Evolutionary conservation across 768 basidiomycete species (phyloP).

Genomic region (Kwoniella sp.): DNA sequence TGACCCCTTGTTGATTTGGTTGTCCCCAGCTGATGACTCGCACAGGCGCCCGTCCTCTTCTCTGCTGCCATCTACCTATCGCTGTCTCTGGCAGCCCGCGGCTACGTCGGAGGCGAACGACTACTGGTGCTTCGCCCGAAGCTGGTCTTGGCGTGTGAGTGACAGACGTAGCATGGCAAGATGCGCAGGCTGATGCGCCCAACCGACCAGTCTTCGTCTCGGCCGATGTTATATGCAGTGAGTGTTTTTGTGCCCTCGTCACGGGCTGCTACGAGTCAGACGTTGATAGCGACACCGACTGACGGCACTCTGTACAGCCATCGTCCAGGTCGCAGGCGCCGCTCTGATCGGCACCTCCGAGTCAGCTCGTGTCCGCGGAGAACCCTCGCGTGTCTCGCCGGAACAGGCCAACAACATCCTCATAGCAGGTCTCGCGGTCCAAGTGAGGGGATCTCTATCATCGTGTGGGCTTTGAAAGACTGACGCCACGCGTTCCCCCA

Average conservation of each 20-base stretch:
- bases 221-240: slow-evolving; percentile 42
- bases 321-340: slow-evolving; percentile 49
- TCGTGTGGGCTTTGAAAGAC: not conserved
- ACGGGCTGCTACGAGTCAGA: not conserved
- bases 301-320: slow-evolving; percentile 11
- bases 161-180: not conserved
- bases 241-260: not conserved
- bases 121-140: slow-evolving; percentile 40
- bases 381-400: slow-evolving; percentile 29
- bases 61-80: slow-evolving; percentile 48
- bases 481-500: not conserved
- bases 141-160: slow-evolving; percentile 37
- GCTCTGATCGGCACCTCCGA: slow-evolving; percentile 50
- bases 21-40: not conserved
- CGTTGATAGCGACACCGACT: not conserved
- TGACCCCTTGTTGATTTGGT: not conserved
- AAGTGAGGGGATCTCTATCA: slow-evolving; percentile 28
- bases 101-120: slow-evolving; percentile 20
- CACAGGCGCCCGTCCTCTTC: slow-evolving; percentile 46
- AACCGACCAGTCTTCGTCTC: slow-evolving; percentile 35
- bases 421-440: slow-evolving; percentile 47
- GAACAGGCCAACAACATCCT: slow-evolving; percentile 49
- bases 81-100: slow-evolving; percentile 32
- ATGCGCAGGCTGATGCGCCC: not conserved
- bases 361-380: slow-evolving; percentile 25